A percentile compares a stretch with the other conserved stretches of the same genome.
These are phyloP conservation scores for Solanum corneliomulleri DNA, from an alignment of 257 asterid genomes.

Conservation along the genomic window DNA sequence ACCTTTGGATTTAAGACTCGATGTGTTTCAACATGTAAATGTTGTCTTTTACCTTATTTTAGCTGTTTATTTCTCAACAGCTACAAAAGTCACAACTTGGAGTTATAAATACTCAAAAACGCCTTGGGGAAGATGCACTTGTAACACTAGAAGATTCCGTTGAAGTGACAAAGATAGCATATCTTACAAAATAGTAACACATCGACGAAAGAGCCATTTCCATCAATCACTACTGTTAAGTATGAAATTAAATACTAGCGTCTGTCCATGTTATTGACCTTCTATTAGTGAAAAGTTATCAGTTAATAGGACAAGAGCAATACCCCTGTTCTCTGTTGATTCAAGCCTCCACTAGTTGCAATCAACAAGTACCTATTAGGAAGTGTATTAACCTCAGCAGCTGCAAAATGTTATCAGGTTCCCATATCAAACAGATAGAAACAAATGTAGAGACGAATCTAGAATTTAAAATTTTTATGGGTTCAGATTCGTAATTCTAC, in stretches of 20 bases:
- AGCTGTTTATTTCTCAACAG: neutral
- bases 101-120: neutral
- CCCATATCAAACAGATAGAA: neutral
- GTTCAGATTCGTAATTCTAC: neutral
- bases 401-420: conserved; percentile 17
- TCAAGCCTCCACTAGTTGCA: conserved; percentile 77
- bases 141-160: neutral
- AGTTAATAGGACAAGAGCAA: neutral
- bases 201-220: neutral
- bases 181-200: neutral
- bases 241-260: neutral
- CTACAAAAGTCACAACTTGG: neutral
- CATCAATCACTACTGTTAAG: neutral
- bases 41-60: neutral
- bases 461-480: neutral
- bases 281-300: neutral
- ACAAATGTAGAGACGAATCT: neutral
- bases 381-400: conserved; percentile 18
- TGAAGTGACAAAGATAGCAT: neutral
- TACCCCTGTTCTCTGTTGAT: conserved; percentile 91
- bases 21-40: neutral
- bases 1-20: neutral
- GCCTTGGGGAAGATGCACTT: neutral
- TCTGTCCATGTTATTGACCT: neutral
- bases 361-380: conserved; percentile 48